A percentile compares a stretch with the other conserved stretches of the same genome.
Evolutionary conservation across 2,329 filamentous ascomycete genomes (phyloP).

Genomic region (Lecanicillium sp.): DNA sequence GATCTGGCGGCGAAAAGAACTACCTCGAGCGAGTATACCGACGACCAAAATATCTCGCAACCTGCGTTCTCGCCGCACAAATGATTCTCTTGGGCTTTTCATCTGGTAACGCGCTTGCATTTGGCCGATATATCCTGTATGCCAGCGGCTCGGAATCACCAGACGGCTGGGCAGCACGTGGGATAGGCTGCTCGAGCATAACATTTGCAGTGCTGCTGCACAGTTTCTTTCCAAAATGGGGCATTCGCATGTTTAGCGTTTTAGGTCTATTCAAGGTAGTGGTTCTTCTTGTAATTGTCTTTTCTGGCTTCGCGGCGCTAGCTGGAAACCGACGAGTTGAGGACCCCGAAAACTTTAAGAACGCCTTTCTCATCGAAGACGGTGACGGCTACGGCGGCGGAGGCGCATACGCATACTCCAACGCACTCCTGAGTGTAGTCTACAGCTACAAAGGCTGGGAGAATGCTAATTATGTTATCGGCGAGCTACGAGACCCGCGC

Average conservation of each 20-base stretch:
- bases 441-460: constrained; percentile 59
- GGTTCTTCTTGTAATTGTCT: constrained; percentile 52
- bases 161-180: constrained; percentile 49
- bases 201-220: constrained; percentile 49
- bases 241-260: constrained; percentile 49
- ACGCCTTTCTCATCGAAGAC: constrained; percentile 39
- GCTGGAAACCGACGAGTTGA: constrained; percentile 39
- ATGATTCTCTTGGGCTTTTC: constrained; percentile 56
- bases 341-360: constrained; percentile 48
- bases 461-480: constrained; percentile 53
- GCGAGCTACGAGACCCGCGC: constrained; percentile 46
- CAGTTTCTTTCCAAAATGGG: constrained; percentile 44
- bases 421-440: constrained; percentile 48
- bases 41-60: constrained; percentile 48
- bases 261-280: constrained; percentile 53
- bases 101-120: constrained; percentile 48
- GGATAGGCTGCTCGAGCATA: constrained; percentile 43
- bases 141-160: constrained; percentile 35
- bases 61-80: constrained; percentile 50
- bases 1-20: constrained; percentile 57
- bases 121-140: constrained; percentile 49
- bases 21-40: constrained; percentile 57
- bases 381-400: constrained; percentile 37
- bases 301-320: constrained; percentile 49
- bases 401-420: constrained; percentile 45